phyloP scores from a whole-genome alignment of 805 yeast species.

The Suhomyces canberraensis region DNA sequence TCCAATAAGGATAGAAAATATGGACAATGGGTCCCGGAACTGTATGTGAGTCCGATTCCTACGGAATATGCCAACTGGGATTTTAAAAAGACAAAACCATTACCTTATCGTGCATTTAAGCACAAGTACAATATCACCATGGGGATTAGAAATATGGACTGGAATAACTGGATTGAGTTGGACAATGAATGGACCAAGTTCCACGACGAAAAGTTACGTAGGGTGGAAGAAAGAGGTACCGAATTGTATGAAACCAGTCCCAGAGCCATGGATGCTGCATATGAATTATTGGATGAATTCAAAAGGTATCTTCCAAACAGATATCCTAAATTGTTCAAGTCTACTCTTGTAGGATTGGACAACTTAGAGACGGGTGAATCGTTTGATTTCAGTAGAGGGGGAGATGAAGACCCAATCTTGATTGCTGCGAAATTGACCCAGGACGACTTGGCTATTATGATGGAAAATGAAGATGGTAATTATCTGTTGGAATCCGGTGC shows the following conservation, averaged over 20 bases:
- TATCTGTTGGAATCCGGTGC: conserved; percentile 60
- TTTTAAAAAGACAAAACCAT: conserved; percentile 46
- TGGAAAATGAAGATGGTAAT: conserved; percentile 56
- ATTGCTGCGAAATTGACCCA: conserved; percentile 58
- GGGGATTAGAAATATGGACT: conserved; percentile 66
- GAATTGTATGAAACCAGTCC: conserved; percentile 51
- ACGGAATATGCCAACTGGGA: conserved; percentile 48
- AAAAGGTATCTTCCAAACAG: conserved; percentile 51
- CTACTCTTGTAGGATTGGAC: conserved; percentile 45
- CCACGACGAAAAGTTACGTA: conserved; percentile 49
- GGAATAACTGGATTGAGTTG: conserved; percentile 62
- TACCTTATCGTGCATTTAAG: conserved; percentile 66
- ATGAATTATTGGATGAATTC: conserved; percentile 54
- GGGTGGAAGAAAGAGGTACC: conserved; percentile 45
- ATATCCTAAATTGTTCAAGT: conserved; percentile 52
- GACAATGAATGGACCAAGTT: conserved; percentile 62
- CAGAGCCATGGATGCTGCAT: conserved; percentile 51
- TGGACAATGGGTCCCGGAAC: conserved; percentile 56
- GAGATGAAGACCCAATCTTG: conserved; percentile 53
- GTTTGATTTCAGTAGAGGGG: conserved; percentile 28
- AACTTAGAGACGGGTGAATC: conserved; percentile 54
- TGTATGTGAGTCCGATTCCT: conserved; percentile 49
- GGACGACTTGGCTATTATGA: conserved; percentile 67
- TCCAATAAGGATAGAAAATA: conserved; percentile 43
- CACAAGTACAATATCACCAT: conserved; percentile 62